Evolutionary conservation across 2,329 filamentous ascomycete genomes (phyloP), one percentile per base, ranked within the genome.

Genomic region (Claviceps sp.): DNA sequence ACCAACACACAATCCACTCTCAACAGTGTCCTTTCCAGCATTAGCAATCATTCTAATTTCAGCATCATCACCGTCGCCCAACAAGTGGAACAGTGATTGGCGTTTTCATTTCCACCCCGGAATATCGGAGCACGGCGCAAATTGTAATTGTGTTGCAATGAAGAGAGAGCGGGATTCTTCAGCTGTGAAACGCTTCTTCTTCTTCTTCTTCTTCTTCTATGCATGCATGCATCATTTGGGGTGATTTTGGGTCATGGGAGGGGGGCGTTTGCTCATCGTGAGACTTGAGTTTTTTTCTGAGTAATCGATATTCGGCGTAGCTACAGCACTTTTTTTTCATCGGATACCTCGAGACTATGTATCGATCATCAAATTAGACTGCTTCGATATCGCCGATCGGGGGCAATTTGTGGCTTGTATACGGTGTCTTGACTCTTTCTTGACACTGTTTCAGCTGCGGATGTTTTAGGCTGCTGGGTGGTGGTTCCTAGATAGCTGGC

Each of bases 51-150:
- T 53, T 45, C 45, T 42, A 50, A 13, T 42, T 5, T 48, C 49
- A 42, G 41, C 52, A 54, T 50, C 43, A 52, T 38, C 41, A 52
- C 22, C 22, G 22, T 22, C 42, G 50, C 52, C 43, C 49, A 47
- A 30, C 51, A 52, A 49, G 37, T 51, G 1, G 17, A n/a, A 37
- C 19, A n/a, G 17, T 46, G 41, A 19, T 22, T 37, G 38, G 49
- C 34, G 38, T 40, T 13, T 45, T 19, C 10, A 47, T 6, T n/a
- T 40, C 11, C 10, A 47, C 4, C 5, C 30, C 17, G 19, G 49
- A 19, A 46, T 16, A 46, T 16, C 19, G 49, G 43, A 51, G 43
- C 49, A 51, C 11, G 49, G 49, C 49, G 49, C 42, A 26, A 44
- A 14, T 39, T 39, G 38, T 39, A 5, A n/a, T 10, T 41, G 6